Evolutionary conservation across 129 eudicot genomes (phyloP).

Genomic region (Smallanthus sonchifolius): DNA sequence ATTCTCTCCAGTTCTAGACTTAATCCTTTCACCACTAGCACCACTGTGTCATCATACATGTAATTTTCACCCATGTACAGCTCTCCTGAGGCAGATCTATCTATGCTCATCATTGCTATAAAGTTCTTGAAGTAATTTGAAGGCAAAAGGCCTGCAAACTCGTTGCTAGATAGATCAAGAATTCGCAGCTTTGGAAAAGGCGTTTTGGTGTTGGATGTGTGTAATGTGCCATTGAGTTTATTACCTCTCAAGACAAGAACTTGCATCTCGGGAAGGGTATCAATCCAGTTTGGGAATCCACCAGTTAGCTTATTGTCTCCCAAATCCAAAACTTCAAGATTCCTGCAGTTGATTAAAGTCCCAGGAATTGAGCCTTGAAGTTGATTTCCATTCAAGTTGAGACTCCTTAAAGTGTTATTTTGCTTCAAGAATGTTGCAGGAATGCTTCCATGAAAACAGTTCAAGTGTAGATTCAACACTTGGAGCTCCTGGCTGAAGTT

Average conservation of each 20-base stretch:
- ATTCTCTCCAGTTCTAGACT: conserved; percentile 21
- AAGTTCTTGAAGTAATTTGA: conserved; percentile 24
- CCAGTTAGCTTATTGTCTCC: conserved; percentile 34
- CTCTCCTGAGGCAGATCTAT: background rate
- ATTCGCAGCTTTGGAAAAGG: conserved; percentile 35
- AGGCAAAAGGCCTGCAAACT: conserved; percentile 27
- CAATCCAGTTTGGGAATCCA: conserved; percentile 29
- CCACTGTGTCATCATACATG: conserved; percentile 22
- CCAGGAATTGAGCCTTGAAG: conserved; percentile 26
- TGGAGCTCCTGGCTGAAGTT: conserved; percentile 22
- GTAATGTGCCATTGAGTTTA: conserved; percentile 26
- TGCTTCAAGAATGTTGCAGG: conserved; percentile 8
- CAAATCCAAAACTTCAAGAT: conserved; percentile 36
- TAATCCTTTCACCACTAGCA: conserved; percentile 26
- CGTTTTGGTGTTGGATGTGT: background rate
- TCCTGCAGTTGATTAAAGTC: conserved; percentile 14
- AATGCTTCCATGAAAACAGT: conserved; percentile 21
- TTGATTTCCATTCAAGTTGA: conserved; percentile 28
- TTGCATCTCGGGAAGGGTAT: conserved; percentile 31
- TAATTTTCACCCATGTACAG: conserved; percentile 23
- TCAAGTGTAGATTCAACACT: conserved; percentile 21
- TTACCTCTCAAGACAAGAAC: conserved; percentile 40
- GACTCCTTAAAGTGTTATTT: background rate
- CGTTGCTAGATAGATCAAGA: conserved; percentile 37
- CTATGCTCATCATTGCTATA: conserved; percentile 23